Evolutionary conservation across 2,329 filamentous ascomycete species (phyloP).

Genomic region (Rachicladosporium sp.): DNA sequence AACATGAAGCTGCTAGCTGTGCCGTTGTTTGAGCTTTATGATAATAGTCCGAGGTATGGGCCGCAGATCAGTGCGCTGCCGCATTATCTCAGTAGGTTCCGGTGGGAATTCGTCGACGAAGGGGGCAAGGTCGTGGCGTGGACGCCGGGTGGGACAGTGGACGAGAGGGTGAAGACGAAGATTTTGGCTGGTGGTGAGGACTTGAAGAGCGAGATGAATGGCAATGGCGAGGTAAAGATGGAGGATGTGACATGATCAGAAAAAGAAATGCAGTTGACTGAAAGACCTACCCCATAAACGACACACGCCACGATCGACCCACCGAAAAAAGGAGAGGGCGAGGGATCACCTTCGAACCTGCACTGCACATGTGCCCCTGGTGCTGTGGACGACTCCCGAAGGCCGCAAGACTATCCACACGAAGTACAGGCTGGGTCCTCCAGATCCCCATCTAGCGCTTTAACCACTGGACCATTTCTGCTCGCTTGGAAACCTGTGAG

Average conservation of each 20-base stretch:
- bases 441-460: too few relatives aligned
- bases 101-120: constrained; percentile 96
- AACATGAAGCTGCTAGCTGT: constrained; percentile 99
- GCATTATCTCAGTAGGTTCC: constrained; percentile 85
- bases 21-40: constrained; percentile 93
- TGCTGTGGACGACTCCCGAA: too few relatives aligned
- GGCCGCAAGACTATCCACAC: too few relatives aligned
- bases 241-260: neutral
- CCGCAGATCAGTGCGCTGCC: constrained; percentile 94
- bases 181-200: constrained; percentile 20
- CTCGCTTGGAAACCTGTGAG: too few relatives aligned
- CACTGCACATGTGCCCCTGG: too few relatives aligned
- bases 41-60: constrained; percentile 89
- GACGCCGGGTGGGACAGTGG: constrained; percentile 19
- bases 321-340: too few relatives aligned
- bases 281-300: too few relatives aligned
- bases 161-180: constrained; percentile 19
- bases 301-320: too few relatives aligned
- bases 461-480: too few relatives aligned
- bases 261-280: too few relatives aligned
- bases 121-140: constrained; percentile 61
- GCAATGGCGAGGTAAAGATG: neutral
- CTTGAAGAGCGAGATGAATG: neutral
- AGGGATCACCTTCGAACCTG: too few relatives aligned
- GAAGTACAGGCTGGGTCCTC: too few relatives aligned